Percentiles rank a stretch among this genome's conserved stretches.
Evolutionary conservation across 495 filamentous ascomycete species (phyloP).

Genomic region (Xylaria sp.): DNA sequence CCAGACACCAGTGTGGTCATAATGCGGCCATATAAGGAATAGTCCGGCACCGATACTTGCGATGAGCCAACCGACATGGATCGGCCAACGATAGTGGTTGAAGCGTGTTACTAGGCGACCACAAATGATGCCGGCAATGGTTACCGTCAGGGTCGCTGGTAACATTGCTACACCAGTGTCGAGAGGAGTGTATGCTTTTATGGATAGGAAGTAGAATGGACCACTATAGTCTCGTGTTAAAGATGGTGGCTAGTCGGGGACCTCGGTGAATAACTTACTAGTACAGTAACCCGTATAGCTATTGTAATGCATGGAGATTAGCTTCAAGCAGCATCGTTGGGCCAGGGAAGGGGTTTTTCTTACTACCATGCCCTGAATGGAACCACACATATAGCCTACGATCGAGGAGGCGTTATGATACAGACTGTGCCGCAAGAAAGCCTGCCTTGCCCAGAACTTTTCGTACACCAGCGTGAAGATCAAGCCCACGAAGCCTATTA

Average conservation of each 20-base stretch:
- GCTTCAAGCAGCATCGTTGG: constrained; percentile 46
- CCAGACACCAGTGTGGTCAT: constrained; percentile 57
- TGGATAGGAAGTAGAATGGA: constrained; percentile 68
- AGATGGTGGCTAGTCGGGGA: constrained; percentile 21
- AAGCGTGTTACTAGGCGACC: constrained; percentile 56
- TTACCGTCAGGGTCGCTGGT: constrained; percentile 56
- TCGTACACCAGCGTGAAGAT: constrained; percentile 48
- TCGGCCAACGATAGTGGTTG: constrained; percentile 60
- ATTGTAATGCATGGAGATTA: constrained; percentile 39
- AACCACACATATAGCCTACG: constrained; percentile 43
- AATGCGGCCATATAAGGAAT: constrained; percentile 51
- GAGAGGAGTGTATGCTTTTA: constrained; percentile 61
- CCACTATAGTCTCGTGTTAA: constrained; percentile 63
- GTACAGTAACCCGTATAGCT: constrained; percentile 43
- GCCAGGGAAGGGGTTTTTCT: constrained; percentile 40
- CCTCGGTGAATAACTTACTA: constrained; percentile 34
- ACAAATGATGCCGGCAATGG: constrained; percentile 55
- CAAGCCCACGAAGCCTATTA: constrained; percentile 47
- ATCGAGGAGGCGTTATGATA: constrained; percentile 49
- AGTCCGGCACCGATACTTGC: constrained; percentile 57
- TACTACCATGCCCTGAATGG: constrained; percentile 49
- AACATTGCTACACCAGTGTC: constrained; percentile 63
- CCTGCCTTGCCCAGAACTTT: constrained; percentile 50
- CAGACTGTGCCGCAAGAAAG: constrained; percentile 60
- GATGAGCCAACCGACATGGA: constrained; percentile 65